Evolutionary conservation across 2,329 filamentous ascomycete species (phyloP).

Genomic region (Talaromyces sp.): DNA sequence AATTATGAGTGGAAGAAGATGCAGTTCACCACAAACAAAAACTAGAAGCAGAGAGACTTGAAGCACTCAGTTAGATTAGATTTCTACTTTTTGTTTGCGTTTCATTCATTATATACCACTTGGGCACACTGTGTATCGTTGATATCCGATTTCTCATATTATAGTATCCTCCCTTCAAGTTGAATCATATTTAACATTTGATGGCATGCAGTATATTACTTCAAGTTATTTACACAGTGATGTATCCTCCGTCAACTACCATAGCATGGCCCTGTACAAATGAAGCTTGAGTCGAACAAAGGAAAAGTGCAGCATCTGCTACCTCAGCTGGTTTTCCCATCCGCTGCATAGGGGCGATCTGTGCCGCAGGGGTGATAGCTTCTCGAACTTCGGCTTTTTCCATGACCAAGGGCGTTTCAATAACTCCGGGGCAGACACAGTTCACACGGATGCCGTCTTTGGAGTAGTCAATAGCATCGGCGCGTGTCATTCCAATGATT

Average conservation of each 20-base stretch:
- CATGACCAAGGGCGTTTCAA: slow-evolving; percentile 53
- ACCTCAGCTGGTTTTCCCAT: slow-evolving; percentile 56
- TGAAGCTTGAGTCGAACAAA: slow-evolving; percentile 53
- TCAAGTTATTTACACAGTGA: slow-evolving; percentile 36
- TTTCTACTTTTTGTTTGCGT: too few relatives aligned
- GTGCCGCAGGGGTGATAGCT: slow-evolving; percentile 45
- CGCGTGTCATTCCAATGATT: slow-evolving; percentile 60
- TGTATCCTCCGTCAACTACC: slow-evolving; percentile 58
- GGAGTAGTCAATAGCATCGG: slow-evolving; percentile 61
- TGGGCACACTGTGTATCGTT: too few relatives aligned
- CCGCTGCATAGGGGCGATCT: slow-evolving; percentile 55
- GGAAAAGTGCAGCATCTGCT: slow-evolving; percentile 54
- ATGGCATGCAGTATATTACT: too few relatives aligned
- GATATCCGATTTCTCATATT: background rate
- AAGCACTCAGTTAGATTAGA: too few relatives aligned
- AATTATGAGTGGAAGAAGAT: slow-evolving; percentile 28
- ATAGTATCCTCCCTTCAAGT: background rate
- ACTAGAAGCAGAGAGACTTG: too few relatives aligned
- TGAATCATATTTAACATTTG: too few relatives aligned
- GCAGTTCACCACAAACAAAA: slow-evolving; percentile 7
- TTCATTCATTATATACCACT: too few relatives aligned
- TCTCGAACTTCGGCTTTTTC: slow-evolving; percentile 43
- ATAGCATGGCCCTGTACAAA: slow-evolving; percentile 58
- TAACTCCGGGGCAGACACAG: slow-evolving; percentile 46
- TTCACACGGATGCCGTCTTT: slow-evolving; percentile 37